phyloP scores from a whole-genome alignment of 805 yeast species.

The Candida fluviatilis region DNA sequence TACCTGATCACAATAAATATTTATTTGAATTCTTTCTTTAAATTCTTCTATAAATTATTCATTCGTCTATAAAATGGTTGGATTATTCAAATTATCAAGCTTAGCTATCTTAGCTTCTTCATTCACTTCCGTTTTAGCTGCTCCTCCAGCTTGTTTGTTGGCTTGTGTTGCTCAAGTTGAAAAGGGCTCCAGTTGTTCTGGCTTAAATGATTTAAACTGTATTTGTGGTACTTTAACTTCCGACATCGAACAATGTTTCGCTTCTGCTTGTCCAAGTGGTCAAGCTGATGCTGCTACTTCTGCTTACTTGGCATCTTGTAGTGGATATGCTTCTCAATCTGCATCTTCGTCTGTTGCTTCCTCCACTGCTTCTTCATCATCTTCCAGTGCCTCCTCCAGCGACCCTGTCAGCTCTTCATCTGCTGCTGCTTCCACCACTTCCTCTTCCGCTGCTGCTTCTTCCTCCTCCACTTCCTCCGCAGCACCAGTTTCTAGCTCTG shows the following conservation, averaged over 20 bases:
- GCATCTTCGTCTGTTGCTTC: constrained; percentile 21
- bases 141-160: constrained; percentile 90
- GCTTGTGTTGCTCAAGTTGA: constrained; percentile 80
- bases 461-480: constrained; percentile 15
- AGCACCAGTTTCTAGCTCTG: constrained; percentile 10
- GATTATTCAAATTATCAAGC: constrained; percentile 14
- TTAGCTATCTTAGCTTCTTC: constrained; percentile 35
- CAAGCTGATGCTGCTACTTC: constrained; percentile 53
- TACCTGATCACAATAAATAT: background rate
- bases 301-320: constrained; percentile 54
- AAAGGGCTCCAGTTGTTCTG: constrained; percentile 51
- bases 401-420: constrained; percentile 26
- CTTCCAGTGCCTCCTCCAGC: constrained; percentile 29
- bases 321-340: constrained; percentile 28
- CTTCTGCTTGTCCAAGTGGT: constrained; percentile 64
- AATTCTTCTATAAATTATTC: background rate
- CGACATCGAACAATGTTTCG: constrained; percentile 59
- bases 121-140: constrained; percentile 48
- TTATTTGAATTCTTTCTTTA: background rate
- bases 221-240: constrained; percentile 56
- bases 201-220: constrained; percentile 64
- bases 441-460: constrained; percentile 16
- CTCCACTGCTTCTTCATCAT: constrained; percentile 21
- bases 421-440: constrained; percentile 14
- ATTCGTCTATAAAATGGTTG: background rate